These are phyloP conservation scores for Gaertneriomyces semiglobifer DNA, from an alignment of 192 early-diverging fungal genomes.

Conservation along the genomic window DNA sequence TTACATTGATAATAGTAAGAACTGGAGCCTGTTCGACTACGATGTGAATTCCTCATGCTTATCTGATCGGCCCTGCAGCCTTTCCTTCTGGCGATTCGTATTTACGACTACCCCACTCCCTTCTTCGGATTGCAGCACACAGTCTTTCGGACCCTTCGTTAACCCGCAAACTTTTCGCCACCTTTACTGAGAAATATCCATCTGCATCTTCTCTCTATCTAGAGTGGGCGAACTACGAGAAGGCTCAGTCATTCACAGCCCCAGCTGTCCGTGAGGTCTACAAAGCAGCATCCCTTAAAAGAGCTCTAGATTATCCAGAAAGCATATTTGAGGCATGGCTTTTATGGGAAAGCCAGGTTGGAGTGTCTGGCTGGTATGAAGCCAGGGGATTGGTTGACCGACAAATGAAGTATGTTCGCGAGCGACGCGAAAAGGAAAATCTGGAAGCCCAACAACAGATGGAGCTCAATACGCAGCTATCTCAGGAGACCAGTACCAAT, in stretches of 20 bases:
- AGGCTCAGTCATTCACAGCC: neutral
- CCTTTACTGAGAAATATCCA: slow-evolving; percentile 9
- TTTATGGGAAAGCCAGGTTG: slow-evolving; percentile 29
- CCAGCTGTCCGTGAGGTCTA: slow-evolving; percentile 12
- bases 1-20: neutral
- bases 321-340: slow-evolving; percentile 35
- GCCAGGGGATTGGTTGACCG: slow-evolving; percentile 15
- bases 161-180: slow-evolving; percentile 26
- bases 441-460: no score
- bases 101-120: slow-evolving; percentile 30
- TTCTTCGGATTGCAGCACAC: slow-evolving; percentile 29
- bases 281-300: slow-evolving; percentile 16
- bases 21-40: neutral
- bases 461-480: no score
- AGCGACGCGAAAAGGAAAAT: neutral
- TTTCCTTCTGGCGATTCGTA: slow-evolving; percentile 26
- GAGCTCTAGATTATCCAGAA: slow-evolving; percentile 33
- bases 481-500: no score
- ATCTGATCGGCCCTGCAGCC: neutral
- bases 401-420: slow-evolving; percentile 12
- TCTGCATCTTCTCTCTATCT: no score
- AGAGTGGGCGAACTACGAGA: no score
- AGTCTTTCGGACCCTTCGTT: slow-evolving; percentile 27
- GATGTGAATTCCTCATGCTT: neutral
- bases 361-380: slow-evolving; percentile 26